Conservation (phyloP, 1,284 basidiomycete species). For the Rhodotorula sp. region DNA sequence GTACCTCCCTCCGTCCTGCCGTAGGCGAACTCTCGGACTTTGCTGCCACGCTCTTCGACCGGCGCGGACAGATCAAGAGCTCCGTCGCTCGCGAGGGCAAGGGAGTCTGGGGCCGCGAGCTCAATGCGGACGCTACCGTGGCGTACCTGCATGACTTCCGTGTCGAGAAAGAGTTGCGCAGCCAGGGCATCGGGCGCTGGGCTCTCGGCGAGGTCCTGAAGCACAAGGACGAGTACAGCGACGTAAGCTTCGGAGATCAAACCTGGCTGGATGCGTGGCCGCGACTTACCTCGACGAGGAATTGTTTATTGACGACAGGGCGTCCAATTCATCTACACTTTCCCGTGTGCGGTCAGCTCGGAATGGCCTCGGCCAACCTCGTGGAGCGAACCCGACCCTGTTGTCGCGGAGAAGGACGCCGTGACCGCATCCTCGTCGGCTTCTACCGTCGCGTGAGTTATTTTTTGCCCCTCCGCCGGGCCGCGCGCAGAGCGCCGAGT, state of each 20-base stretch:
- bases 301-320: neutral
- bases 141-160: neutral
- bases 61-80: neutral
- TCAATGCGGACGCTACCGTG: neutral
- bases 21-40: neutral
- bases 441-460: constrained; percentile 5
- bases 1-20: too few relatives aligned
- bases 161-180: neutral
- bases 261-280: too few relatives aligned
- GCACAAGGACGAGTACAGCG: too few relatives aligned
- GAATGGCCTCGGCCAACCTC: neutral
- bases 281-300: too few relatives aligned
- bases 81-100: neutral
- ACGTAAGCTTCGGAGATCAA: too few relatives aligned
- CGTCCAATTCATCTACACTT: neutral
- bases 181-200: neutral
- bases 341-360: too few relatives aligned
- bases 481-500: too few relatives aligned
- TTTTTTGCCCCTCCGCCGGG: too few relatives aligned
- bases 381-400: neutral
- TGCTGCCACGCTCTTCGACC: neutral
- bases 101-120: neutral
- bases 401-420: neutral
- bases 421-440: neutral
- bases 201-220: neutral